These are phyloP conservation scores for Theobroma grandiflorum DNA, from an alignment of 441 rosid genomes.

Conservation along the genomic window DNA sequence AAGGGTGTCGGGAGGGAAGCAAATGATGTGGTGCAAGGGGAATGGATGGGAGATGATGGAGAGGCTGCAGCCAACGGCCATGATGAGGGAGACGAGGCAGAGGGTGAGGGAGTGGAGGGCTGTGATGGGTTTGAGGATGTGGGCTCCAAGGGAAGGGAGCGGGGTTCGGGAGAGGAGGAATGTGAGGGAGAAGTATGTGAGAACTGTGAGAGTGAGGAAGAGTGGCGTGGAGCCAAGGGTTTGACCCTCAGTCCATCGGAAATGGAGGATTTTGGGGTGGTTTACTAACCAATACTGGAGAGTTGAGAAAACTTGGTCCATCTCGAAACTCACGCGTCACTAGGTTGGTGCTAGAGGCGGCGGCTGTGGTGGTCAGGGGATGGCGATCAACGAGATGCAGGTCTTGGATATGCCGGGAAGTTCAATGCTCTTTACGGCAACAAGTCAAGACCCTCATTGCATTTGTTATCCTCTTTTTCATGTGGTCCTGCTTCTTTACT, in stretches of 20 bases:
- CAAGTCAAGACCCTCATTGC: background rate
- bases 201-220: conserved; percentile 51
- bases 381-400: background rate
- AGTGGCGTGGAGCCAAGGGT: conserved; percentile 69
- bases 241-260: conserved; percentile 65
- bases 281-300: conserved; percentile 64
- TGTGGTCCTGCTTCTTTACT: background rate
- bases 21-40: conserved; percentile 42
- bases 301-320: conserved; percentile 30
- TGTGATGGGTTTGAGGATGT: conserved; percentile 51
- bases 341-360: background rate
- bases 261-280: conserved; percentile 66
- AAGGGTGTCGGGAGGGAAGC: conserved; percentile 55
- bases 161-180: conserved; percentile 41
- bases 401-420: background rate
- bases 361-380: background rate
- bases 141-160: conserved; percentile 23
- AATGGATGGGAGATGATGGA: conserved; percentile 43
- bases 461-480: background rate
- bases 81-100: conserved; percentile 45
- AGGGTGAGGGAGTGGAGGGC: conserved; percentile 57
- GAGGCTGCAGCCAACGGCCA: conserved; percentile 56
- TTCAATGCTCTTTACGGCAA: background rate
- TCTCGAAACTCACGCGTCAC: conserved; percentile 8
- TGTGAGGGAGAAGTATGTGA: conserved; percentile 62